Conservation (phyloP, 805 yeast species). For the Candida ulmi region DNA sequence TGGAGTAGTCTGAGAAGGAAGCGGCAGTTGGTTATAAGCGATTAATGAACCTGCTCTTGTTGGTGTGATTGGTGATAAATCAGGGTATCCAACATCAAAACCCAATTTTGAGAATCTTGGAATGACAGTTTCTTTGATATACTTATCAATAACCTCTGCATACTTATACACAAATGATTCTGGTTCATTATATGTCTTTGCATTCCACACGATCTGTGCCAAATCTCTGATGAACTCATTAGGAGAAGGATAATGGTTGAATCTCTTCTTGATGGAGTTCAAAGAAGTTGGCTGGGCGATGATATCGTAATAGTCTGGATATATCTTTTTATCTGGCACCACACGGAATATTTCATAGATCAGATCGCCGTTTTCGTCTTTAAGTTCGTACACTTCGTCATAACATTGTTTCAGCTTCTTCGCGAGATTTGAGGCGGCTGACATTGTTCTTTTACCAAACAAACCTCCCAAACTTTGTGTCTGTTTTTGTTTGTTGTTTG, state of each 20-base stretch:
- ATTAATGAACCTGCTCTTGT: slow-evolving; percentile 16
- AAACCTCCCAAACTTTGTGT: too few species aligned
- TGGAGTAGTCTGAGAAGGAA: slow-evolving; percentile 1
- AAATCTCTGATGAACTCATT: slow-evolving; percentile 72
- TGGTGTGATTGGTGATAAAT: slow-evolving; percentile 23
- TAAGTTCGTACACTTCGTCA: slow-evolving; percentile 35
- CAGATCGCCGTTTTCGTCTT: slow-evolving; percentile 34
- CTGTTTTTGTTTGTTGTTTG: background rate
- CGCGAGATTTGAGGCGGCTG: slow-evolving; percentile 6
- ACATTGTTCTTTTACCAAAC: background rate
- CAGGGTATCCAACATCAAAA: slow-evolving; percentile 34
- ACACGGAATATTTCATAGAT: slow-evolving; percentile 58
- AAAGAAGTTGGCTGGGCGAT: slow-evolving; percentile 81
- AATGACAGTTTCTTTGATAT: slow-evolving; percentile 29
- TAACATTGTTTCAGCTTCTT: slow-evolving; percentile 22
- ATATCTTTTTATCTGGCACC: slow-evolving; percentile 64
- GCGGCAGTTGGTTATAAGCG: slow-evolving; percentile 11
- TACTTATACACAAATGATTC: slow-evolving; percentile 62
- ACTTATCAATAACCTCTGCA: slow-evolving; percentile 48
- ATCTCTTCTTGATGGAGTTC: slow-evolving; percentile 57
- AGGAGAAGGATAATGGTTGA: slow-evolving; percentile 51
- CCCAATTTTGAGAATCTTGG: slow-evolving; percentile 27
- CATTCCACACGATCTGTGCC: slow-evolving; percentile 87
- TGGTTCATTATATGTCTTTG: slow-evolving; percentile 74
- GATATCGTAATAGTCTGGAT: slow-evolving; percentile 73